Evolutionary conservation across 345 rosid genomes (phyloP).

Genomic region (Brassica juncea): DNA sequence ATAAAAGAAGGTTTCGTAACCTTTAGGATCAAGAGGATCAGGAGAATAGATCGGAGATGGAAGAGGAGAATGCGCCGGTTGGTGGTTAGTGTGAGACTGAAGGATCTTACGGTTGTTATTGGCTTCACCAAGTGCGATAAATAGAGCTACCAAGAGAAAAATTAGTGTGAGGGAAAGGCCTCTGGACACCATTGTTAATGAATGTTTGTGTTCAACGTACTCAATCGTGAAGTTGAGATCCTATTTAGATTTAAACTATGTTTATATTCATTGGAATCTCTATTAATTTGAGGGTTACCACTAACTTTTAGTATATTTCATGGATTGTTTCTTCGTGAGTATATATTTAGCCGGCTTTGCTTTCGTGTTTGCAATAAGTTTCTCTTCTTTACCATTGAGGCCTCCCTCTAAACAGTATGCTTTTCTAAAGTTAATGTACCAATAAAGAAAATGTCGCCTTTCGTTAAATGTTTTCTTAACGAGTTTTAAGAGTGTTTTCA

Average conservation of each 20-base stretch:
- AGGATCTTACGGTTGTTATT: conserved; percentile 19
- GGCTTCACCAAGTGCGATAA: conserved; percentile 9
- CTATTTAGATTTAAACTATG: conserved; percentile 1
- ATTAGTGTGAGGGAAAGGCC: conserved; percentile 6
- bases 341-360: conserved; percentile 12
- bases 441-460: not conserved
- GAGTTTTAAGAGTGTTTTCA: not conserved
- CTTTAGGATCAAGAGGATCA: not conserved
- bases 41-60: conserved; percentile 16
- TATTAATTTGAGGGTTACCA: conserved; percentile 5
- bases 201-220: not conserved
- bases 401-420: conserved; percentile 2
- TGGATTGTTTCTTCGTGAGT: not conserved
- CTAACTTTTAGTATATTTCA: conserved; percentile 7
- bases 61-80: conserved; percentile 30
- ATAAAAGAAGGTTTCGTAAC: conserved; percentile 19
- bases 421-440: not conserved
- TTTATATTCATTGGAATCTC: conserved; percentile 3
- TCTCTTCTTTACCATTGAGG: not conserved
- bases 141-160: conserved; percentile 11
- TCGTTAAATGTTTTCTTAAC: not conserved
- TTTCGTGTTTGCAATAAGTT: not conserved
- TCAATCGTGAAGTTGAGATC: not conserved
- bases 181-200: conserved; percentile 11
- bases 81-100: conserved; percentile 3